Evolutionary conservation across 2,329 filamentous ascomycete species (phyloP).

Genomic region (Nemania sp.): DNA sequence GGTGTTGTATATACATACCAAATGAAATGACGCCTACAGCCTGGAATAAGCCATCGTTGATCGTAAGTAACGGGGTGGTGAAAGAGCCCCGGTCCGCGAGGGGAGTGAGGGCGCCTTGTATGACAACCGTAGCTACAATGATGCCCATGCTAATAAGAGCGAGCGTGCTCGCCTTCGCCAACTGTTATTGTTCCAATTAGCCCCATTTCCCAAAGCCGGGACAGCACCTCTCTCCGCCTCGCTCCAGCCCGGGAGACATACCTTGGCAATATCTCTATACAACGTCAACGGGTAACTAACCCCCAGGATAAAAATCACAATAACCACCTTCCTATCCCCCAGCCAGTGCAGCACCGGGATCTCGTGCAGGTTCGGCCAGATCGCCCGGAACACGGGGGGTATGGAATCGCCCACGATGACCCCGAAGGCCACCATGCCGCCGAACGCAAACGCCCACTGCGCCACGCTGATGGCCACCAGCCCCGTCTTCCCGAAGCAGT

Average conservation of each 20-base stretch:
- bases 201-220: not conserved
- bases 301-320: constrained; percentile 86
- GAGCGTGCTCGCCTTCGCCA: constrained; percentile 94
- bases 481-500: constrained; percentile 90
- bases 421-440: constrained; percentile 97
- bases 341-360: constrained; percentile 85
- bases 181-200: constrained; percentile 66
- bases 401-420: constrained; percentile 98
- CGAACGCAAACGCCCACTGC: constrained; percentile 98
- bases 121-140: constrained; percentile 88
- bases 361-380: constrained; percentile 80
- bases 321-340: constrained; percentile 83
- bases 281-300: constrained; percentile 92
- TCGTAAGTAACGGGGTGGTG: constrained; percentile 74
- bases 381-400: constrained; percentile 84
- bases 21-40: constrained; percentile 98
- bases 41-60: constrained; percentile 91
- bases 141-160: constrained; percentile 93
- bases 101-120: constrained; percentile 83
- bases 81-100: constrained; percentile 78
- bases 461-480: constrained; percentile 89
- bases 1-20: constrained; percentile 68
- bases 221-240: not conserved
- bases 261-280: constrained; percentile 96
- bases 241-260: constrained; percentile 58